phyloP scores from a whole-genome alignment of 345 rosid species.

The Viola odorata region DNA sequence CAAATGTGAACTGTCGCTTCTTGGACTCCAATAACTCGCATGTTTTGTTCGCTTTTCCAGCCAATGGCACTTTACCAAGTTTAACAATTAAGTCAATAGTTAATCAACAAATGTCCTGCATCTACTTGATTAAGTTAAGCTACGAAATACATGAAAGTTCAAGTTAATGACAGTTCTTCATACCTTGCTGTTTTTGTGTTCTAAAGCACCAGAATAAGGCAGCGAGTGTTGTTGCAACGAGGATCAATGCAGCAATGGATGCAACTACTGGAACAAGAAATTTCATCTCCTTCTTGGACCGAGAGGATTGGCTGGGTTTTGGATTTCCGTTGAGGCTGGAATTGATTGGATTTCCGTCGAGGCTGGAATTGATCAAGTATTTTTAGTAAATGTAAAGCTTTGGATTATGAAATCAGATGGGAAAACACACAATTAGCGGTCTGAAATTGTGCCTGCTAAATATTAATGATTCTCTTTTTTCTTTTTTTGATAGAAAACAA shows the following conservation, averaged over 20 bases:
- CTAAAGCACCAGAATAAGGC: slow-evolving; percentile 14
- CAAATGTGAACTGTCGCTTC: slow-evolving; percentile 24
- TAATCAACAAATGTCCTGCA: too few species aligned
- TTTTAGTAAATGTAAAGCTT: too few species aligned
- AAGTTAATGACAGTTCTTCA: too few species aligned
- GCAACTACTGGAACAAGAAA: slow-evolving; percentile 21
- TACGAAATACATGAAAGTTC: too few species aligned
- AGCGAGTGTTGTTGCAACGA: slow-evolving; percentile 21
- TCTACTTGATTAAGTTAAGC: too few species aligned
- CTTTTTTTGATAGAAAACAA: too few species aligned
- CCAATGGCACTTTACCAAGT: neutral
- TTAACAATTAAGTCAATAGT: too few species aligned
- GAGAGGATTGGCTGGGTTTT: slow-evolving; percentile 16
- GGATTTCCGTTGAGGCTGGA: slow-evolving; percentile 26
- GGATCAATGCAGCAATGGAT: slow-evolving; percentile 14
- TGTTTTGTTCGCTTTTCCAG: neutral
- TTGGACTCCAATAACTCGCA: slow-evolving; percentile 9
- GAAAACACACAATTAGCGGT: too few species aligned
- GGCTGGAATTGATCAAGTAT: neutral
- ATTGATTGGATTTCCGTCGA: slow-evolving; percentile 29
- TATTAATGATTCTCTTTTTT: too few species aligned
- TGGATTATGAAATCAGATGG: too few species aligned
- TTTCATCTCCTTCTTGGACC: slow-evolving; percentile 18
- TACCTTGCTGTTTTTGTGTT: slow-evolving; percentile 19
- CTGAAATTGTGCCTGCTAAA: too few species aligned